Conservation (phyloP, 2,329 filamentous ascomycete genomes). For the Trichoderma semiorbis region DNA sequence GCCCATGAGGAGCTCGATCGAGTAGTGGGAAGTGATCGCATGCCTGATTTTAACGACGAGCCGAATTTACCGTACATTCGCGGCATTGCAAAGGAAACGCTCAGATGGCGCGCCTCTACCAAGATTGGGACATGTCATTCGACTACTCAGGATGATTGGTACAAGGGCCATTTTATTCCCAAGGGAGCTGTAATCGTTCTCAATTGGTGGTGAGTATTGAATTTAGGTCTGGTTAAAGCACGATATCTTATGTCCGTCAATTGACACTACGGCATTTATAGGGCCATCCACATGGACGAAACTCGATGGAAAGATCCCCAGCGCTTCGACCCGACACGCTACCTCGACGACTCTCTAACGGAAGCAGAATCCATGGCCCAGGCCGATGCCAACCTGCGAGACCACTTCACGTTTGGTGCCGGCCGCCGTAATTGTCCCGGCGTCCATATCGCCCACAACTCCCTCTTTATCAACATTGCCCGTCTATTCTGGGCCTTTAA, state of each 20-base stretch:
- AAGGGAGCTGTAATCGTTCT: conserved; percentile 4
- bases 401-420: conserved; percentile 54
- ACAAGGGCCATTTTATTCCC: conserved; percentile 5
- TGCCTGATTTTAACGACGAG: conserved; percentile 43
- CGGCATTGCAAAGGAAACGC: conserved; percentile 30
- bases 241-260: not conserved
- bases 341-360: conserved; percentile 26
- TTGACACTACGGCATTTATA: not conserved
- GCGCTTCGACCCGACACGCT: conserved; percentile 19
- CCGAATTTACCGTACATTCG: conserved; percentile 42
- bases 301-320: conserved; percentile 9
- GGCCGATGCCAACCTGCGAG: conserved; percentile 41
- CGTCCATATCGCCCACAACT: conserved; percentile 50
- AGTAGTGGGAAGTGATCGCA: conserved; percentile 39
- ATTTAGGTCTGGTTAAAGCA: fast-evolving
- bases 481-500: conserved; percentile 49
- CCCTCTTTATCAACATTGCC: conserved; percentile 45
- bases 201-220: not conserved
- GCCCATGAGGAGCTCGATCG: conserved; percentile 41
- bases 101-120: conserved; percentile 30
- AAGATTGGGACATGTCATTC: not conserved
- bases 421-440: conserved; percentile 57
- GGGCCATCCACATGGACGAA: conserved; percentile 17
- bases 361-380: conserved; percentile 28
- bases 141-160: not conserved